phyloP scores from a whole-genome alignment of 2,329 filamentous ascomycete species.

The Beauveria caledonica region DNA sequence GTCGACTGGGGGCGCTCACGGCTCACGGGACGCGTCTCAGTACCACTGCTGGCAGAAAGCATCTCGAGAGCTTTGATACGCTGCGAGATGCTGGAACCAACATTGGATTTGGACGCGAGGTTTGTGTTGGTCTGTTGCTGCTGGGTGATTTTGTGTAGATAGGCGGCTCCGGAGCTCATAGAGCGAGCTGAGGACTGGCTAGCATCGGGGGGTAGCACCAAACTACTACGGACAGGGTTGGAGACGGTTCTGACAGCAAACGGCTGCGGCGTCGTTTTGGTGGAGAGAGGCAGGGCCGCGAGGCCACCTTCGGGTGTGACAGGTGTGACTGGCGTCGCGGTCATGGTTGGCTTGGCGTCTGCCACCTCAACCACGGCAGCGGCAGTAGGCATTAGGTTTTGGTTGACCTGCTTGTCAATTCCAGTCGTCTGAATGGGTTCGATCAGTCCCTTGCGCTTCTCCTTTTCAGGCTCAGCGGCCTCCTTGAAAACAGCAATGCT shows the following conservation, averaged over 20 bases:
- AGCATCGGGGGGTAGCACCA: slow-evolving; percentile 38
- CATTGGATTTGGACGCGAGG: slow-evolving; percentile 59
- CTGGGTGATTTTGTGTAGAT: slow-evolving; percentile 45
- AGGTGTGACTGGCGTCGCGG: slow-evolving; percentile 7
- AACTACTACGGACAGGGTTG: slow-evolving; percentile 34
- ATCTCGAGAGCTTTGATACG: slow-evolving; percentile 91
- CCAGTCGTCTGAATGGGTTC: slow-evolving; percentile 55
- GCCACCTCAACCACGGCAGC: slow-evolving; percentile 26
- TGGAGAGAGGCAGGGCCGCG: slow-evolving; percentile 14
- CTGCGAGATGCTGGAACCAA: slow-evolving; percentile 86
- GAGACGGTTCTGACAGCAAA: slow-evolving; percentile 40
- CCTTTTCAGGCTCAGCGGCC: neutral
- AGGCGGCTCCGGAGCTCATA: slow-evolving; percentile 49
- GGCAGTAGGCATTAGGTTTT: slow-evolving; percentile 31
- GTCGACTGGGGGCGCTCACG: slow-evolving; percentile 41
- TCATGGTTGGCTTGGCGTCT: neutral
- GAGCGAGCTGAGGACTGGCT: slow-evolving; percentile 41
- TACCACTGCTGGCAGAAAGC: slow-evolving; percentile 40
- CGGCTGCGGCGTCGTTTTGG: slow-evolving; percentile 19
- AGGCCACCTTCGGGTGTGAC: neutral
- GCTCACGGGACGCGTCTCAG: slow-evolving; percentile 19
- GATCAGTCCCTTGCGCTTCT: slow-evolving; percentile 23
- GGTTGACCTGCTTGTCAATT: neutral
- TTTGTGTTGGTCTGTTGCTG: slow-evolving; percentile 38
- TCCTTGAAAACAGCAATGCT: neutral